These are phyloP conservation scores for Ceratocystis ficicola DNA, from an alignment of 2,329 filamentous ascomycete species.

Conservation along the genomic window DNA sequence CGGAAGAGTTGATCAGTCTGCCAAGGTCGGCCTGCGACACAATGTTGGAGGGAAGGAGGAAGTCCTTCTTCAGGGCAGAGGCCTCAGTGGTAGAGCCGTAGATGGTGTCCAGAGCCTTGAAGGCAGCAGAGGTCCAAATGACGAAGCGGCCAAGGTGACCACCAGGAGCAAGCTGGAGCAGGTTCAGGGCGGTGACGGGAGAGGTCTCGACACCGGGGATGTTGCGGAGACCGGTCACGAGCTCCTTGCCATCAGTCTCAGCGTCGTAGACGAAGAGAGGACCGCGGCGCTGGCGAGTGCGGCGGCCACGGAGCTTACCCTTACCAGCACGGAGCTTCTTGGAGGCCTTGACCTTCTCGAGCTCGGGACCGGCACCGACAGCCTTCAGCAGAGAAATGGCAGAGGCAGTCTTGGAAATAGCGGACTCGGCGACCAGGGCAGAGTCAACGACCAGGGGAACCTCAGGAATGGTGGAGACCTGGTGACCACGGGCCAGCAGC, in stretches of 20 bases:
- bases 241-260: conserved; percentile 86
- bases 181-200: conserved; percentile 87
- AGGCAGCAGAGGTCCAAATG: conserved; percentile 95
- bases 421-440: conserved; percentile 66
- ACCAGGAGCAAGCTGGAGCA: conserved; percentile 97
- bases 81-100: conserved; percentile 88
- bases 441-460: conserved; percentile 95
- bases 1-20: conserved; percentile 98
- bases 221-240: conserved; percentile 95
- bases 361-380: conserved; percentile 76
- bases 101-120: conserved; percentile 91
- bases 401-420: conserved; percentile 76
- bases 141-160: conserved; percentile 98
- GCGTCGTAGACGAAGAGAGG: conserved; percentile 97
- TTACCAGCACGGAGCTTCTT: conserved; percentile 97
- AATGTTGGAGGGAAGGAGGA: conserved; percentile 84
- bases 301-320: conserved; percentile 95
- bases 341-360: conserved; percentile 92
- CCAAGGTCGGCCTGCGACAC: conserved; percentile 89
- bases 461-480: conserved; percentile 81
- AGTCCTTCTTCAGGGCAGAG: conserved; percentile 96
- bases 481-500: conserved; percentile 93
- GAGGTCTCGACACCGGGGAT: conserved; percentile 95
- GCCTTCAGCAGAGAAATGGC: conserved; percentile 80
- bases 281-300: conserved; percentile 93